Conservation (phyloP, 148 eudicot species). For the Rhododendron williamsianum region DNA sequence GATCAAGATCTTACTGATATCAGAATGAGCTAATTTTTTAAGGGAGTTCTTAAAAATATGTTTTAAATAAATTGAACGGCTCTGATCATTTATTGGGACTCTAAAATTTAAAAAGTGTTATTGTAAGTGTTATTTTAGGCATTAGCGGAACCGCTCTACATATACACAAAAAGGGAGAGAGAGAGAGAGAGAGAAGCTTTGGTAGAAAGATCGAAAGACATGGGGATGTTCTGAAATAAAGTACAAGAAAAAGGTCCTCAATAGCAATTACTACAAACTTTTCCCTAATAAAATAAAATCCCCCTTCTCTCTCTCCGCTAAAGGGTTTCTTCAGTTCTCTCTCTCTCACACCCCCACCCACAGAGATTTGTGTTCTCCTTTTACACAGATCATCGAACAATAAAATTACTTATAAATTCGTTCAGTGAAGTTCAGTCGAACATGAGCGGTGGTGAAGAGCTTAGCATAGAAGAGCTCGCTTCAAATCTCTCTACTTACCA, state of each 20-base stretch:
- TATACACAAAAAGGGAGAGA: too few relatives aligned
- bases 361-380: background rate
- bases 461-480: conserved; percentile 72
- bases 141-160: too few relatives aligned
- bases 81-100: too few relatives aligned
- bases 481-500: conserved; percentile 79
- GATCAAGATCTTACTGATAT: too few relatives aligned
- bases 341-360: background rate
- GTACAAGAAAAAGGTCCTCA: background rate
- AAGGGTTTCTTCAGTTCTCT: background rate
- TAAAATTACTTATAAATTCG: background rate
- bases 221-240: too few relatives aligned
- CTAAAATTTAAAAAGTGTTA: too few relatives aligned
- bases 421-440: background rate
- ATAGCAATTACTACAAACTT: background rate
- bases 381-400: background rate
- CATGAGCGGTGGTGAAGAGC: conserved; percentile 53
- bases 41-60: too few relatives aligned
- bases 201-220: too few relatives aligned
- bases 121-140: too few relatives aligned
- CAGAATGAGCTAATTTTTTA: too few relatives aligned
- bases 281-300: background rate
- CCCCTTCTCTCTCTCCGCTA: background rate
- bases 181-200: too few relatives aligned
- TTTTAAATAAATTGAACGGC: too few relatives aligned